A percentile compares a stretch with the other conserved stretches of the same genome.
Conservation (phyloP, 768 basidiomycete genomes). For the Crepidotus variabilis region DNA sequence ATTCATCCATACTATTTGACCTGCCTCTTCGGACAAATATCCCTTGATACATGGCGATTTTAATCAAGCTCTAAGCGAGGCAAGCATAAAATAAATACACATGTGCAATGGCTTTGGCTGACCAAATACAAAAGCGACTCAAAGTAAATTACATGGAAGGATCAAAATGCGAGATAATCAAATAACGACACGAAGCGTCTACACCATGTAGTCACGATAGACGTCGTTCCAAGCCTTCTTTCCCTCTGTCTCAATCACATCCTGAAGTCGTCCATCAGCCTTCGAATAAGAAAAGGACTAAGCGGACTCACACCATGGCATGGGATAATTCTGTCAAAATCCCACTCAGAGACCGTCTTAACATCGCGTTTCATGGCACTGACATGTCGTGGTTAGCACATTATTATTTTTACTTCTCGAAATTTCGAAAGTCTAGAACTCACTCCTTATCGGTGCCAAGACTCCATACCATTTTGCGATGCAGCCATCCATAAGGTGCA, state of each 20-base stretch:
- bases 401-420: too few relatives aligned
- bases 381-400: not conserved
- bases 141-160: too few relatives aligned
- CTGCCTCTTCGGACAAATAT: too few relatives aligned
- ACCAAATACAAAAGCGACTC: too few relatives aligned
- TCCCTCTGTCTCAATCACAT: conserved; percentile 61
- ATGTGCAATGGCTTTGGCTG: too few relatives aligned
- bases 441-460: conserved; percentile 35
- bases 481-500: conserved; percentile 33
- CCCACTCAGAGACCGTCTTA: conserved; percentile 65
- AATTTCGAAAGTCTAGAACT: conserved; percentile 14
- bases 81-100: too few relatives aligned
- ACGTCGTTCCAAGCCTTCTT: conserved; percentile 51
- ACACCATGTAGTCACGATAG: conserved; percentile 24
- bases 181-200: too few relatives aligned
- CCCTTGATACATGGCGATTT: too few relatives aligned
- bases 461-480: conserved; percentile 28
- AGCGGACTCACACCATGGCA: conserved; percentile 49
- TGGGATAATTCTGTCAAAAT: conserved; percentile 70
- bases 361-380: conserved; percentile 50
- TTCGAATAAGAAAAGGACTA: not conserved
- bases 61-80: too few relatives aligned
- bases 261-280: conserved; percentile 19
- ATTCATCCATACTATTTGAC: too few relatives aligned
- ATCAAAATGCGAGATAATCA: too few relatives aligned